These are phyloP conservation scores for Cryptosporidium canis DNA, from an alignment of 169 alveolate genomes.

Conservation along the genomic window DNA sequence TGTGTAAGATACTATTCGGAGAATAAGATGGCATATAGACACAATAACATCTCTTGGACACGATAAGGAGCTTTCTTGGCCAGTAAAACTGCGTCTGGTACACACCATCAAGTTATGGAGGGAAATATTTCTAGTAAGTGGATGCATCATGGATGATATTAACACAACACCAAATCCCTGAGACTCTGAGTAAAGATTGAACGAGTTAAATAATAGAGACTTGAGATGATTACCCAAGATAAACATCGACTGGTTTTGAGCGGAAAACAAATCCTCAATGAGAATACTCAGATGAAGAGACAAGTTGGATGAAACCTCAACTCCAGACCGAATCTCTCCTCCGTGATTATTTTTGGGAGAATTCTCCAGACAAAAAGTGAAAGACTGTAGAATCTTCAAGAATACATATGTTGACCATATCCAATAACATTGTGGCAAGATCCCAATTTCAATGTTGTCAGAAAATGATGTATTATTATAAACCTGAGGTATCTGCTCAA, in stretches of 20 bases:
- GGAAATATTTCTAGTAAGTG: constrained; percentile 40
- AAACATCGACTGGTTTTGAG: not conserved
- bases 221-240: constrained; percentile 16
- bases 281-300: not conserved
- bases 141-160: constrained; percentile 33
- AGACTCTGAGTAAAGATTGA: constrained; percentile 19
- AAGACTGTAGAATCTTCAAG: constrained; percentile 30
- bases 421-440: constrained; percentile 47
- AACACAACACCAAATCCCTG: constrained; percentile 63
- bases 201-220: constrained; percentile 42
- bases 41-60: constrained; percentile 58
- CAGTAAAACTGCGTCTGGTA: constrained; percentile 36
- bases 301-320: not conserved
- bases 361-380: constrained; percentile 33
- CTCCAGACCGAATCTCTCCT: not conserved
- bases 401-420: constrained; percentile 59
- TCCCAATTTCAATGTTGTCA: constrained; percentile 4
- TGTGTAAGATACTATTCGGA: constrained; percentile 30
- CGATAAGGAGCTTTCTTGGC: constrained; percentile 37
- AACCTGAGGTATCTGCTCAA: constrained; percentile 9
- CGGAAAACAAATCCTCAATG: not conserved
- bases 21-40: constrained; percentile 33
- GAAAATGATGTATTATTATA: not conserved
- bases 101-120: constrained; percentile 44
- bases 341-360: not conserved